Evolutionary conservation across 768 basidiomycete species (phyloP).

Genomic region (Crepidotus variabilis): DNA sequence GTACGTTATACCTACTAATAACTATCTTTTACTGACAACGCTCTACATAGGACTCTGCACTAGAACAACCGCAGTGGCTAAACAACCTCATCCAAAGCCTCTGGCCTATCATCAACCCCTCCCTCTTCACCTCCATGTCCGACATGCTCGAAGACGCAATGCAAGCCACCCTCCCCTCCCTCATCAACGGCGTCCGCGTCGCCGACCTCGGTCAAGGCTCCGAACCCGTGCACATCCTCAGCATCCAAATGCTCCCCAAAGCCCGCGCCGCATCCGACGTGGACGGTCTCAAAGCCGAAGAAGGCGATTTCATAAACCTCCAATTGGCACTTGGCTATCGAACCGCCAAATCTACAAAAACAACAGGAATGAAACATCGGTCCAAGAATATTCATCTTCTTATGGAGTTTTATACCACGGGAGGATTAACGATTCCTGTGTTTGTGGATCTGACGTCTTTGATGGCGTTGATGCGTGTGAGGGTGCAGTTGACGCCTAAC

Average conservation of each 20-base stretch:
- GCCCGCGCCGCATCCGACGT: slow-evolving; percentile 23
- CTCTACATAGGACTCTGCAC: slow-evolving; percentile 15
- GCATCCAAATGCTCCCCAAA: slow-evolving; percentile 49
- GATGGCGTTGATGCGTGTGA: slow-evolving; percentile 57
- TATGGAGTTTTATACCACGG: slow-evolving; percentile 61
- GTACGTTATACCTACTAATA: not conserved
- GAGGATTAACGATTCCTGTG: slow-evolving; percentile 45
- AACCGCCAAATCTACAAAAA: slow-evolving; percentile 41
- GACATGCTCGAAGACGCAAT: slow-evolving; percentile 65
- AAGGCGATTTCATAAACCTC: slow-evolving; percentile 56
- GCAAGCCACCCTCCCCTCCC: slow-evolving; percentile 46
- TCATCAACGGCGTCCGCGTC: slow-evolving; percentile 61
- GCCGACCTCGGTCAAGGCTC: slow-evolving; percentile 67
- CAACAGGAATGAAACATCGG: slow-evolving; percentile 32
- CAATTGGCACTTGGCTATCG: slow-evolving; percentile 71
- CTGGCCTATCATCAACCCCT: slow-evolving; percentile 76
- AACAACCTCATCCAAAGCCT: slow-evolving; percentile 57
- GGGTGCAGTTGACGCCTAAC: slow-evolving; percentile 72
- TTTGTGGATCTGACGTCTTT: slow-evolving; percentile 74
- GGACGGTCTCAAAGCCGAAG: slow-evolving; percentile 31
- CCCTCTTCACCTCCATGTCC: slow-evolving; percentile 50
- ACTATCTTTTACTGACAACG: slow-evolving; percentile 1
- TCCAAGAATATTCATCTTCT: slow-evolving; percentile 62
- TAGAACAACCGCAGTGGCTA: slow-evolving; percentile 52
- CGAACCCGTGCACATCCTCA: slow-evolving; percentile 66